phyloP scores from a whole-genome alignment of 192 early-diverging fungal species.

The Backusella parvicylindrica region DNA sequence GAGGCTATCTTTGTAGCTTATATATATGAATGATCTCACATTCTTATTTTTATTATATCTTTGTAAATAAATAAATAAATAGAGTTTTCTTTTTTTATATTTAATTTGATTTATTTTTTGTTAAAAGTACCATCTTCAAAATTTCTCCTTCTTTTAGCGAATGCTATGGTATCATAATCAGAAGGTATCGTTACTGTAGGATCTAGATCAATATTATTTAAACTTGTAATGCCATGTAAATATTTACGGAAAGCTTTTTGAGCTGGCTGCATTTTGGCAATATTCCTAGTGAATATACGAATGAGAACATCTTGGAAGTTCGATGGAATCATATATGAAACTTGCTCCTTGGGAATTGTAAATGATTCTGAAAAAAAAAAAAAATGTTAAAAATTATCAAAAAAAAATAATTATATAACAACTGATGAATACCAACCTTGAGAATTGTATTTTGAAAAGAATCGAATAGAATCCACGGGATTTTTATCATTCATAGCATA shows the following conservation, averaged over 20 bases:
- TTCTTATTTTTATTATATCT: background rate
- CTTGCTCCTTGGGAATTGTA: constrained; percentile 62
- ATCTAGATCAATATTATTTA: constrained; percentile 5
- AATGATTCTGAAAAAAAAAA: constrained; percentile 43
- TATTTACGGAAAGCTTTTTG: constrained; percentile 34
- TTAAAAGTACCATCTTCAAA: background rate
- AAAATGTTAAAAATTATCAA: background rate
- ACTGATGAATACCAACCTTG: constrained; percentile 27
- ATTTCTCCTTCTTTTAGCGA: background rate
- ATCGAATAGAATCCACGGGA: constrained; percentile 80
- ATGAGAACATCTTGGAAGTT: constrained; percentile 68
- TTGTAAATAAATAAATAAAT: too few relatives aligned
- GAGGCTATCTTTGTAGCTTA: background rate
- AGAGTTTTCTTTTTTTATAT: background rate
- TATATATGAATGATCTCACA: background rate
- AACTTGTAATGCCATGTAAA: background rate
- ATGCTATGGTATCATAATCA: constrained; percentile 14
- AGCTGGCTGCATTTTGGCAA: constrained; percentile 45
- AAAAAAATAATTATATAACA: background rate
- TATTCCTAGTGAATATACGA: constrained; percentile 61
- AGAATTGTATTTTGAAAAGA: constrained; percentile 69
- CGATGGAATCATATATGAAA: constrained; percentile 67
- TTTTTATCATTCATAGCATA: constrained; percentile 86
- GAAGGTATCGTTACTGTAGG: constrained; percentile 16
- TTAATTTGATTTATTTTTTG: background rate